phyloP scores from a whole-genome alignment of 2,329 filamentous ascomycete species.

The Juglanconis oblonga region DNA sequence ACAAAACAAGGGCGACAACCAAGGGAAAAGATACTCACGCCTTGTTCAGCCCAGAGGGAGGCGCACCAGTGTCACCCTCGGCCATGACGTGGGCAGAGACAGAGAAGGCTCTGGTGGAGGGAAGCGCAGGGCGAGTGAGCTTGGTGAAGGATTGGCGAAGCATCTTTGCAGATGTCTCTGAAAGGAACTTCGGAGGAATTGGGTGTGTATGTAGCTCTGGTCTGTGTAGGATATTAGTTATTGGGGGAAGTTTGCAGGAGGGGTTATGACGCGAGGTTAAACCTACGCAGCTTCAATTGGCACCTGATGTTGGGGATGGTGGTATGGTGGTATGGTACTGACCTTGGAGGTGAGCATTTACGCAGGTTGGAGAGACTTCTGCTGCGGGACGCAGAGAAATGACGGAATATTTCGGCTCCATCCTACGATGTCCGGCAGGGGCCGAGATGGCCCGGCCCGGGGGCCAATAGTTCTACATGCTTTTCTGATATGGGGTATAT shows the following conservation, averaged over 20 bases:
- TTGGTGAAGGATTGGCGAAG: conserved; percentile 61
- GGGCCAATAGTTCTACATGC: conserved; percentile 11
- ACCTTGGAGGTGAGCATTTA: background rate
- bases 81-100: conserved; percentile 61
- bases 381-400: conserved; percentile 8
- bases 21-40: conserved; percentile 41
- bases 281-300: conserved; percentile 18
- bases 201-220: background rate
- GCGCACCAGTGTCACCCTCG: conserved; percentile 67
- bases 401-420: conserved; percentile 15
- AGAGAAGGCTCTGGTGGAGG: conserved; percentile 57
- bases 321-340: background rate
- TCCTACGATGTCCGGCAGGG: background rate
- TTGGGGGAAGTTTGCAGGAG: background rate
- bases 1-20: background rate
- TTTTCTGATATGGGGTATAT: background rate
- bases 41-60: conserved; percentile 50
- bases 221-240: background rate
- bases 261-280: conserved; percentile 5
- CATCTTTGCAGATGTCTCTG: conserved; percentile 49
- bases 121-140: conserved; percentile 48
- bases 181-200: background rate
- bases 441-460: background rate
- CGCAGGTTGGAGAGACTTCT: conserved; percentile 3
- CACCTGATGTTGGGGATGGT: conserved; percentile 5